Percentiles rank a stretch among this genome's conserved stretches.
Conservation (phyloP, 1,284 basidiomycete species). For the Cerrena zonata region DNA sequence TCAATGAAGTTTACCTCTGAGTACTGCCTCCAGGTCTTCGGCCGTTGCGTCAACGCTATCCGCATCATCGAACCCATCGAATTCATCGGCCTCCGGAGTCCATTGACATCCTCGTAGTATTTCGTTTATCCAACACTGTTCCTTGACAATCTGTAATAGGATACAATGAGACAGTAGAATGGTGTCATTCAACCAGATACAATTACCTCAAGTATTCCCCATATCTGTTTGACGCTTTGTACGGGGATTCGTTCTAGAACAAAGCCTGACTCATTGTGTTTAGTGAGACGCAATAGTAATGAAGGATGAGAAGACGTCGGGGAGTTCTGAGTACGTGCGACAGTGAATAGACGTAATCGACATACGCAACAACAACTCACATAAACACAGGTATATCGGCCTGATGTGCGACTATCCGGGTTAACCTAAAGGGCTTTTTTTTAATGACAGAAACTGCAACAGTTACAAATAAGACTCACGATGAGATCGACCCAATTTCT, state of each 20-base stretch:
- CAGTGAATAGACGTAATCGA: constrained; percentile 5
- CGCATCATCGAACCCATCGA: constrained; percentile 8
- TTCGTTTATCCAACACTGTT: constrained; percentile 77
- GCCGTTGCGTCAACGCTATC: constrained; percentile 35
- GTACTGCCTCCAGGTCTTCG: constrained; percentile 50
- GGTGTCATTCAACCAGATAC: background rate
- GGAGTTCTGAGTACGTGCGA: constrained; percentile 42
- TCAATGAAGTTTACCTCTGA: constrained; percentile 42
- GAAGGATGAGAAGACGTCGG: constrained; percentile 60
- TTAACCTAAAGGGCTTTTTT: constrained; percentile 48
- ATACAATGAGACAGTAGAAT: background rate
- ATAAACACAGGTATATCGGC: constrained; percentile 42
- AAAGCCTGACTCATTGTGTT: constrained; percentile 69
- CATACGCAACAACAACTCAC: constrained; percentile 27
- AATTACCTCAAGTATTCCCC: constrained; percentile 62
- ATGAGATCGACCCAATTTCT: constrained; percentile 60
- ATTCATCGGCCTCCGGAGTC: constrained; percentile 44
- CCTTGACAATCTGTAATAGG: constrained; percentile 57
- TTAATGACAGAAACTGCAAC: background rate
- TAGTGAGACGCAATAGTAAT: constrained; percentile 55
- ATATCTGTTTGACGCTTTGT: constrained; percentile 62
- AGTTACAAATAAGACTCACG: background rate
- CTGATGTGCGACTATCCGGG: constrained; percentile 36
- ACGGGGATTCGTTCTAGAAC: constrained; percentile 63
- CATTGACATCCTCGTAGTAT: constrained; percentile 52